A percentile compares a stretch with the other conserved stretches of the same genome.
phyloP scores from a whole-genome alignment of 139 green algal species.

The Marvania coccoides region DNA sequence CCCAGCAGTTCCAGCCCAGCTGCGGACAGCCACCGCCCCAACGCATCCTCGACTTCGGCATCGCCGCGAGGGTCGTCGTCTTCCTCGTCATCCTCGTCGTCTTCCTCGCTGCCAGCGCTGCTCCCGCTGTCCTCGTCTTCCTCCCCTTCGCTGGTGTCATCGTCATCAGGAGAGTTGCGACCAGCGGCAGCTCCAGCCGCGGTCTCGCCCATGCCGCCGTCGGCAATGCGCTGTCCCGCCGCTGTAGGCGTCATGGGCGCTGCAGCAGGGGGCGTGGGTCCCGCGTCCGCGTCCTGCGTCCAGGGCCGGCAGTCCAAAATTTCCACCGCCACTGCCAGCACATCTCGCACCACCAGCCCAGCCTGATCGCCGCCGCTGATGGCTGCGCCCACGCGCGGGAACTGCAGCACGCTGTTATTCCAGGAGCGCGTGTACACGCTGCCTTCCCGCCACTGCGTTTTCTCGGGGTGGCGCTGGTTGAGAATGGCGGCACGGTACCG shows the following conservation, averaged over 20 bases:
- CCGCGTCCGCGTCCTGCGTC: conserved; percentile 57
- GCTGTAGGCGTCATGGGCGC: neutral
- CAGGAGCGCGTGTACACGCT: conserved; percentile 62
- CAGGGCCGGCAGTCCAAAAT: conserved; percentile 58
- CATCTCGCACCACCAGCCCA: conserved; percentile 22
- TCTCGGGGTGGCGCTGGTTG: conserved; percentile 47
- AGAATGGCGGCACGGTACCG: conserved; percentile 57
- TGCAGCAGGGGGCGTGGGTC: neutral
- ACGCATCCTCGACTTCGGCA: conserved; percentile 36
- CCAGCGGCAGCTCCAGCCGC: neutral
- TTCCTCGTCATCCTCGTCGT: neutral
- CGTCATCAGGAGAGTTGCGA: neutral
- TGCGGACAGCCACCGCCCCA: conserved; percentile 24
- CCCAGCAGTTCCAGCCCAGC: conserved; percentile 35
- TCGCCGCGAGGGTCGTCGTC: conserved; percentile 22
- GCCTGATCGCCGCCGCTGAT: conserved; percentile 5
- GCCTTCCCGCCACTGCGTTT: conserved; percentile 53
- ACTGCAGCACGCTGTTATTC: conserved; percentile 71
- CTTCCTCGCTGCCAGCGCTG: neutral
- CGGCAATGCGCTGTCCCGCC: neutral
- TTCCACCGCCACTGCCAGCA: conserved; percentile 47
- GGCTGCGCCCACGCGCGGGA: conserved; percentile 37
- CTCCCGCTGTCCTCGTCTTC: neutral
- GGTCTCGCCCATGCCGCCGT: neutral
- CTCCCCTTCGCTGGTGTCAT: neutral